Conservation (phyloP, 2,329 filamentous ascomycete species). For the Epicoccum sorghinum region DNA sequence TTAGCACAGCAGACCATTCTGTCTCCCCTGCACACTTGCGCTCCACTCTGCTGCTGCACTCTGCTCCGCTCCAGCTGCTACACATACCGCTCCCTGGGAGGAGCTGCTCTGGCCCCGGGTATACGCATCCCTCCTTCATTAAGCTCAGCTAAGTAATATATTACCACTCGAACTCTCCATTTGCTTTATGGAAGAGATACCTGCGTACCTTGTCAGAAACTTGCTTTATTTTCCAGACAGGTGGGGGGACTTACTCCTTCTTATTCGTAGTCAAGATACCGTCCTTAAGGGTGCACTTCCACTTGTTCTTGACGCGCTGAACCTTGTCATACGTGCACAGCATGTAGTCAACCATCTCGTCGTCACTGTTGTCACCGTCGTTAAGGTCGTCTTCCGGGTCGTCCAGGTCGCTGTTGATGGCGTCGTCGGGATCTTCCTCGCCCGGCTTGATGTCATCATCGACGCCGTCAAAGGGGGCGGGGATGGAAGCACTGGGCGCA, state of each 20-base stretch:
- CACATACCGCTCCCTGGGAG: no score
- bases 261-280: conserved; percentile 91
- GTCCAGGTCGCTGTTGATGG: conserved; percentile 97
- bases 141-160: neutral
- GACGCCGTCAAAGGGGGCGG: conserved; percentile 57
- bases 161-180: conserved; percentile 97
- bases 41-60: no score
- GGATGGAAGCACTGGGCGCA: conserved; percentile 15
- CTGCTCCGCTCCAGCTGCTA: no score
- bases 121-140: no score
- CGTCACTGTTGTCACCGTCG: conserved; percentile 87
- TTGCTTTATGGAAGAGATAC: conserved; percentile 97
- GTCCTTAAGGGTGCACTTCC: conserved; percentile 98
- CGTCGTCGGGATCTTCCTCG: conserved; percentile 76
- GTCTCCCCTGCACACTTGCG: no score
- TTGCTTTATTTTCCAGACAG: neutral
- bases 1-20: no score
- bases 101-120: no score
- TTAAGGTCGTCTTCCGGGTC: conserved; percentile 84
- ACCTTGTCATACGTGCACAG: conserved; percentile 99
- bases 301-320: conserved; percentile 94
- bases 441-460: conserved; percentile 61
- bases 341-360: conserved; percentile 87
- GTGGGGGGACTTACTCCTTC: conserved; percentile 69
- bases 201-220: conserved; percentile 45